Evolutionary conservation across 2,329 filamentous ascomycete species (phyloP).

Genomic region (Fusarium sp.): DNA sequence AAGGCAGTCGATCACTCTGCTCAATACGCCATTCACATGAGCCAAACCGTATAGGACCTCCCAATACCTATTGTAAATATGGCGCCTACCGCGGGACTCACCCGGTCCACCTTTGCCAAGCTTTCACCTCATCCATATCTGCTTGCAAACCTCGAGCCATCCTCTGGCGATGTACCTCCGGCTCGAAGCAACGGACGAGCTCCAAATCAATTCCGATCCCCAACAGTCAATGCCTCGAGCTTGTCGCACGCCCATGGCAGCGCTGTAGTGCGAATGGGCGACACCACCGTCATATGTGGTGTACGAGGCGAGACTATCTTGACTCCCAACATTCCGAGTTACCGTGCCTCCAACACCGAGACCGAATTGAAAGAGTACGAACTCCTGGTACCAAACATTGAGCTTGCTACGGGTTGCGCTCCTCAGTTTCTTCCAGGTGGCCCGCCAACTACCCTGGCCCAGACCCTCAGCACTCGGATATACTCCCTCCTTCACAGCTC

Average conservation of each 20-base stretch:
- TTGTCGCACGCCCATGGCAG: constrained; percentile 91
- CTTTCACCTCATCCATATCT: constrained; percentile 90
- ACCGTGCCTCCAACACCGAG: constrained; percentile 56
- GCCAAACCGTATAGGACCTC: neutral
- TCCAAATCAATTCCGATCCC: constrained; percentile 72
- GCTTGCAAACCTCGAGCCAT: constrained; percentile 82
- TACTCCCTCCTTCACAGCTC: constrained; percentile 79
- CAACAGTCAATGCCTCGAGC: constrained; percentile 83
- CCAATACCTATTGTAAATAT: constrained; percentile 20
- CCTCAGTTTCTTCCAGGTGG: constrained; percentile 86
- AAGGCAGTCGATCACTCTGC: neutral
- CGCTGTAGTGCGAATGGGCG: constrained; percentile 85
- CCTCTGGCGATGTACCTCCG: constrained; percentile 56
- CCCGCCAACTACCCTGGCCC: constrained; percentile 80
- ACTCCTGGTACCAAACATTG: constrained; percentile 91
- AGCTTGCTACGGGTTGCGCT: constrained; percentile 88
- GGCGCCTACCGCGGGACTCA: constrained; percentile 53
- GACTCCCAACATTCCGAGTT: constrained; percentile 76
- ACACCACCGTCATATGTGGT: constrained; percentile 94
- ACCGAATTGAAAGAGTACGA: constrained; percentile 69
- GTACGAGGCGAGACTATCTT: constrained; percentile 86
- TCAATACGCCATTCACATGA: neutral
- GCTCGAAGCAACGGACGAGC: constrained; percentile 83
- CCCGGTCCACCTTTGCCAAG: constrained; percentile 81
- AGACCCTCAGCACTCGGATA: constrained; percentile 83